These are phyloP conservation scores for Paxillus involutus DNA, from an alignment of 768 basidiomycete species.

Conservation along the genomic window DNA sequence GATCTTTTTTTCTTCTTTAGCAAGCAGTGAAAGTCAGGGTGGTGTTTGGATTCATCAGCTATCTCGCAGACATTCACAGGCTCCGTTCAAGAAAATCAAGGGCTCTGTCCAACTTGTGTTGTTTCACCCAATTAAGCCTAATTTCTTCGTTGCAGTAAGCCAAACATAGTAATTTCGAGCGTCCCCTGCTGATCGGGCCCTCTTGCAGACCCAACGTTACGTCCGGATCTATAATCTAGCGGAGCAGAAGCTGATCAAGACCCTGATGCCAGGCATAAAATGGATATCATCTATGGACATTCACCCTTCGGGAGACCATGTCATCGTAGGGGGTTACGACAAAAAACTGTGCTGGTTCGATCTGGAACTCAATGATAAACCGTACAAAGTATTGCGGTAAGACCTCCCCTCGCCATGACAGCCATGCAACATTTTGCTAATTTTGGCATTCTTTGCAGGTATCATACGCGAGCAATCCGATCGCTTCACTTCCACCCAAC, in stretches of 20 bases:
- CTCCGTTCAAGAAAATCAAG: slow-evolving; percentile 95
- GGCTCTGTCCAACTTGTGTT: slow-evolving; percentile 87
- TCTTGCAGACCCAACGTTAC: slow-evolving; percentile 86
- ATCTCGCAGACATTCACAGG: slow-evolving; percentile 91
- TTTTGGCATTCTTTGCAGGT: slow-evolving; percentile 45
- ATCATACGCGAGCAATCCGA: slow-evolving; percentile 92
- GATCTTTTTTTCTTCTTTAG: slow-evolving; percentile 34
- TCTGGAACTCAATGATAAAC: slow-evolving; percentile 92
- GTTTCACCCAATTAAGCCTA: slow-evolving; percentile 93
- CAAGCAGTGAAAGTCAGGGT: slow-evolving; percentile 68
- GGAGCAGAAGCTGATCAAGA: slow-evolving; percentile 91
- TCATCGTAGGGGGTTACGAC: slow-evolving; percentile 97
- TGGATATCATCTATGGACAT: slow-evolving; percentile 99
- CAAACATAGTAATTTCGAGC: slow-evolving; percentile 7
- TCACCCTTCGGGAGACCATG: slow-evolving; percentile 93
- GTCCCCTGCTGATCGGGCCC: slow-evolving; percentile 7
- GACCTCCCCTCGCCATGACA: background rate
- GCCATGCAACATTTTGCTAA: slow-evolving; percentile 6
- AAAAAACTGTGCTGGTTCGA: slow-evolving; percentile 99
- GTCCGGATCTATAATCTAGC: slow-evolving; percentile 93
- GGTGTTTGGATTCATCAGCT: slow-evolving; percentile 96
- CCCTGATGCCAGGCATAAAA: slow-evolving; percentile 89
- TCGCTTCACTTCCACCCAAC: slow-evolving; percentile 91
- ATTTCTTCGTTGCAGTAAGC: slow-evolving; percentile 96
- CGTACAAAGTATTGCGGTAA: slow-evolving; percentile 93